Evolutionary conservation across 441 rosid genomes (phyloP), one percentile per base, ranked within the genome.

Genomic region (Bruguiera hainesii): DNA sequence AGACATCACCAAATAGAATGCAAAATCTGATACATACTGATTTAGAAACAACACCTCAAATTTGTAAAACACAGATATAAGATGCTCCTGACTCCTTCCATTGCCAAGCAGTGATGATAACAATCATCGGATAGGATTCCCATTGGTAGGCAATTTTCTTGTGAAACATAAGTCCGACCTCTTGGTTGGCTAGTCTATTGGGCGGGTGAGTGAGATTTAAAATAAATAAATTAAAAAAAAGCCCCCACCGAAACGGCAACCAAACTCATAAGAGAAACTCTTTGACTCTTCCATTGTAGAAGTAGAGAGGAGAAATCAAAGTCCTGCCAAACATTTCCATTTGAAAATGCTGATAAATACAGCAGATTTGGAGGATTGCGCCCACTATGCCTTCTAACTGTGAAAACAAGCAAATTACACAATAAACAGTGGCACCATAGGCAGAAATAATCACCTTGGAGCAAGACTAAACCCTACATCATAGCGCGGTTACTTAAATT

Each of bases 221-320:
- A 26, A 66, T 39, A 62, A 57, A 65, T 11, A 31, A n/a, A 33
- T 46, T 33, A 30, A 64, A 37, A 59, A 55, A 11, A 33, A 20
- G 59, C 66, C 6, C 20, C 51, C 42, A 68, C 4, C 59, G 23
- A 56, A 72, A 63, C 28, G 77, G 69, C 55, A 72, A 74, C 83
- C 59, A 68, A 93, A 98, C 99, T 96, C 85, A 88, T 87, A 84
- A 93, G 58, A 96, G 87, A 78, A 93, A 90, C 82, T 93, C 96
- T 76, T 85, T 82, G 69, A 93, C 96, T 67, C 99, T 98, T 72
- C 99, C 98, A 65, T 75, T 93, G 79, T 93, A 96, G 77, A 96
- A 93, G 83, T 89, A 93, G 49, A 96, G 90, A 64, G 98, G 91
- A 64, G 96, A 81, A 66, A 85, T 71, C 97, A 97, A 73, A 93